A percentile compares a stretch with the other conserved stretches of the same genome.
Conservation (phyloP, 176 grass and related monocot genomes). For the Zea mays region Zm-B73-REFERENCE-NAM-5.0 NC_050096.1:219784501-219785000, state of each 20-base stretch:
- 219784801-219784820: neutral
- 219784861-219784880: conserved; percentile 30
- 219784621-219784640: neutral
- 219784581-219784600: no score
- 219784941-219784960: conserved; percentile 64
- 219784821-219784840: conserved; percentile 28
- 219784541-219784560: no score
- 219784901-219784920: conserved; percentile 43
- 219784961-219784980: conserved; percentile 62
- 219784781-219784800: conserved; percentile 11
- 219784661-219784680: conserved; percentile 32
- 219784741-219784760: conserved; percentile 35
- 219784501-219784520: no score
- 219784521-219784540: no score
- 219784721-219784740: conserved; percentile 21
- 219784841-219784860: conserved; percentile 16
- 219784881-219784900: neutral
- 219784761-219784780: conserved; percentile 34
- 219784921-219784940: conserved; percentile 55
- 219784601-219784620: no score
- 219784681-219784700: conserved; percentile 34
- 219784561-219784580: no score
- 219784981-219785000: conserved; percentile 5
- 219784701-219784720: conserved; percentile 33
- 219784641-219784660: conserved; percentile 23